These are phyloP conservation scores for Thelonectria discophora DNA, from an alignment of 2,329 filamentous ascomycete species.

Conservation along the genomic window DNA sequence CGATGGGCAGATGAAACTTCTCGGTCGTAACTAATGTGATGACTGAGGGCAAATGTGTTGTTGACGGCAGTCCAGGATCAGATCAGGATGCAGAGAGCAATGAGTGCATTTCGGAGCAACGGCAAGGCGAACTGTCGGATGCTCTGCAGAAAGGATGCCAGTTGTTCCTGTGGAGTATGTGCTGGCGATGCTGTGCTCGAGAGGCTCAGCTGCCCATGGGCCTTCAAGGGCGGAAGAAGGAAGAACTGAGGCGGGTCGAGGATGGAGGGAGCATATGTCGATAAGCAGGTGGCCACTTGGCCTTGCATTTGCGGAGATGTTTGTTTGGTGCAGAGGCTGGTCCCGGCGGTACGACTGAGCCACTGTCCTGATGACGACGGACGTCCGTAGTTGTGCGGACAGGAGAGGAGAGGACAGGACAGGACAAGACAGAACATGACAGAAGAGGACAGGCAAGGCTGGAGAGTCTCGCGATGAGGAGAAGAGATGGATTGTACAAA, in stretches of 20 bases:
- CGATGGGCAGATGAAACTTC: neutral
- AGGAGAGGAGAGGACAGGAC: neutral
- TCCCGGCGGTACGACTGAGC: slow-evolving; percentile 5
- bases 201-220: slow-evolving; percentile 1
- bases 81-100: neutral
- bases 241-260: neutral
- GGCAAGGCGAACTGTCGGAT: neutral
- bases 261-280: neutral
- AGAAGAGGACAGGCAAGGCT: neutral
- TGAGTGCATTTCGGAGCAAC: neutral
- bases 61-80: neutral
- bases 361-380: slow-evolving; percentile 3
- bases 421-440: neutral
- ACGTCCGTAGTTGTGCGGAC: neutral
- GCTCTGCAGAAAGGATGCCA: slow-evolving; percentile 5
- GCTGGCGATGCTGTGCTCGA: slow-evolving; percentile 7
- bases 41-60: neutral
- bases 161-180: slow-evolving; percentile 11
- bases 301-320: slow-evolving; percentile 2
- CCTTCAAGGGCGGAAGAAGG: slow-evolving; percentile 2
- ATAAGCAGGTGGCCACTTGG: slow-evolving; percentile 2
- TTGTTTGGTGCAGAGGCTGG: neutral
- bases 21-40: neutral
- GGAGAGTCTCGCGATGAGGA: neutral
- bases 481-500: neutral